Base-by-base conservation (phyloP, 148 eudicot species). In the Rhododendron simsii region DNA sequence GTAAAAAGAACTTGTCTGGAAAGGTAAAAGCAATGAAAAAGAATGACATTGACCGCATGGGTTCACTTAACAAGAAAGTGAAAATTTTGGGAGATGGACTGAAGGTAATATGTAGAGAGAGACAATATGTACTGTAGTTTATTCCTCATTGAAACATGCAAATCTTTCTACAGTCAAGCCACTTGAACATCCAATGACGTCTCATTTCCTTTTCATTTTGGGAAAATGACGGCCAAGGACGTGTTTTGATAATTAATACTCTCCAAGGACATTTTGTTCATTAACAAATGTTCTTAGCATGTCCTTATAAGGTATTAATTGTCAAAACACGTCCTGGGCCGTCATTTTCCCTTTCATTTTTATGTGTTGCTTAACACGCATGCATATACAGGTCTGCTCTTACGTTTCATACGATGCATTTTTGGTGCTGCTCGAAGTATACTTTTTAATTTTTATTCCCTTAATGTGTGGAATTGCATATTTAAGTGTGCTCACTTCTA, bases 61-160 rank as follows among this genome's bases (percentile, higher is more conserved):
- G 90, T 48, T 83, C 91, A 57, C 89, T 90, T 8, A 92, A 93
- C 86, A 94, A 94, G 86, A 96, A 94, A 88, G 88, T 96, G 16
- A 96, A 92, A 90, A 96, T 95, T 86, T 88, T 92, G 90, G 92
- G 92, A 3, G 98, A 96, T 73, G 94, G 94, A 80, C 83, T 93
- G 48, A 91, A 89, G 94, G 98, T 95, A 87, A 78, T 26, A 71
- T 14, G 4, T 33, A 65, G 18, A 78, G 51, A 78, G 33, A 28
- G 21, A 35, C 3, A 39, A 81, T 12, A 15, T 6, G 5, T 28
- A 5, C 30, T 63, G 50, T 3, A 44, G 13, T 83, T 65, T 30
- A 37, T 37, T 53, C 84, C 51, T 30, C 28, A 48, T 44, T 83
- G 15, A n/a, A 83, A 51, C n/a, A 20, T 18, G 28, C 39, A 18